These are phyloP conservation scores for Inga oerstediana DNA, from an alignment of 306 rosid genomes.

Conservation along the genomic window DNA sequence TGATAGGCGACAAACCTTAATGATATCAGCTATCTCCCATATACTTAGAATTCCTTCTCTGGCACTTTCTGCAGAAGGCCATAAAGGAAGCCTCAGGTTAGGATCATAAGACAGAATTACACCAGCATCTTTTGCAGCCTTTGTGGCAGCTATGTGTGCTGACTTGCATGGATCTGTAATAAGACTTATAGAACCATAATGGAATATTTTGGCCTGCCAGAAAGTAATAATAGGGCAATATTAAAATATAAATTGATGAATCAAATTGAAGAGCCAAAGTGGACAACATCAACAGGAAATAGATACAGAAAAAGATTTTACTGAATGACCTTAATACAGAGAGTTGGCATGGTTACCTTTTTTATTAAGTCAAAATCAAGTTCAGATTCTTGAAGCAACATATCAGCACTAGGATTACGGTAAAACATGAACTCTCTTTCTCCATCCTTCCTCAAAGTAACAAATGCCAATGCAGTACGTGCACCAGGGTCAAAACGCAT, in stretches of 20 bases:
- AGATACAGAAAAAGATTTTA: conserved; percentile 15
- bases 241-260: conserved; percentile 24
- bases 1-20: conserved; percentile 58
- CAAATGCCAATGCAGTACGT: conserved; percentile 96
- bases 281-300: conserved; percentile 18
- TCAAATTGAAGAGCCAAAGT: conserved; percentile 5
- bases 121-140: conserved; percentile 93
- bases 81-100: conserved; percentile 92
- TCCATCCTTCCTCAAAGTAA: conserved; percentile 83
- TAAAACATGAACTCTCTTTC: conserved; percentile 99
- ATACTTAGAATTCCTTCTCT: conserved; percentile 93
- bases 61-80: conserved; percentile 91
- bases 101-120: conserved; percentile 88
- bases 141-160: conserved; percentile 89
- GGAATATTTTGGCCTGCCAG: conserved; percentile 88
- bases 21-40: conserved; percentile 91
- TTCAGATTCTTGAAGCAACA: conserved; percentile 87
- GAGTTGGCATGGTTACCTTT: conserved; percentile 53
- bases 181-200: conserved; percentile 94
- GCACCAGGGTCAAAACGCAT: conserved; percentile 92
- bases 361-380: conserved; percentile 73
- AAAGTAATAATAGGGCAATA: conserved; percentile 28
- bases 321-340: background rate
- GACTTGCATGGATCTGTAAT: conserved; percentile 97
- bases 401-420: conserved; percentile 97